Base-by-base conservation (phyloP, 345 rosid species). In the Schrenkiella parvula region DNA sequence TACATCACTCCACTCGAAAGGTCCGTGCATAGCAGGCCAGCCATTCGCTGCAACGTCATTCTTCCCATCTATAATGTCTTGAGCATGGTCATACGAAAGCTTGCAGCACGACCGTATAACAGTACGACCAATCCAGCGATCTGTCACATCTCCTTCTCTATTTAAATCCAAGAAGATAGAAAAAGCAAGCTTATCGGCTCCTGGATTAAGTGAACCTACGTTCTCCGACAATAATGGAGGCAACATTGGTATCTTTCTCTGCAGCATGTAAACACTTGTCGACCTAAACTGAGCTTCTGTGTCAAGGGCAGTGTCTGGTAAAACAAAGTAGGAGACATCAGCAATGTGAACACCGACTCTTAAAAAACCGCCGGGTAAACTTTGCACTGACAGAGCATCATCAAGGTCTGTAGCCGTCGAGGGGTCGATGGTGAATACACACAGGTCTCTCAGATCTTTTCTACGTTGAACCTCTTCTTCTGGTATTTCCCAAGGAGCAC, bases 331-430 rank as follows among this genome's bases (percentile, higher is more conserved):
- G 31, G 97, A 88, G 39, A 82, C 96, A 78, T 93, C 98, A 4
- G 95, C 85, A 76, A 93, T 83, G 82, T 93, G 98, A 43, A 93
- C 96, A 42, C 98, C 97, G 12, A 91, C 87, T 83, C 97, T 89
- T 26, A 70, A 78, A 58, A 75, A 69, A 58, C 82, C 95, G 65
- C 68, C 66, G 19, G 89, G 61, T 66, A 89, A 65, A 76, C 76
- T 76, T 79, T 93, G 90, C 71, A 89, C 77, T 25, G 97, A 93
- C 21, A 91, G 78, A 62, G 97, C 98, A 85, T 93, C 98, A 62
- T 93, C 98, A 48, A 93, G 95, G 52, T 91, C 98, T 41, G 84
- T 74, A 18, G 97, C 95, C 13, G 82, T 83, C 13, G 87, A 73
- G 60, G 97, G 89, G 43, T 93, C 98, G 35, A 93, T 82, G 3